Evolutionary conservation across 805 yeast species (phyloP).

Genomic region (Candida maris): DNA sequence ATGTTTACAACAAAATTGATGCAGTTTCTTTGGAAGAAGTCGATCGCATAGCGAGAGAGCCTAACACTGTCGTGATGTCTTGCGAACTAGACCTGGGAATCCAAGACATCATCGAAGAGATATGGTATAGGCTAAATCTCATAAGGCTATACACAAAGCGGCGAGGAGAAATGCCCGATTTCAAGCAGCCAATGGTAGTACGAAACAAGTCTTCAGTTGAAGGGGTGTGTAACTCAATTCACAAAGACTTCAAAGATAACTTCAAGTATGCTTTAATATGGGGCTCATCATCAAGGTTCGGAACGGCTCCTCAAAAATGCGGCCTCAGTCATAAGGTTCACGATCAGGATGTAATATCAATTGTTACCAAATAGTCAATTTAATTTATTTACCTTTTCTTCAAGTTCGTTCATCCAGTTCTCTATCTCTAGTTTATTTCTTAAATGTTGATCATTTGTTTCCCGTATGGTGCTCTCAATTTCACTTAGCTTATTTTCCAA

Average conservation of each 20-base stretch:
- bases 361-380: conserved; percentile 66
- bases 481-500: conserved; percentile 24
- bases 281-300: conserved; percentile 85
- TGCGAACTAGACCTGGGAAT: conserved; percentile 86
- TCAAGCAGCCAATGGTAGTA: conserved; percentile 88
- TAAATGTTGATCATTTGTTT: conserved; percentile 8
- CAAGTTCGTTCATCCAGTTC: conserved; percentile 11
- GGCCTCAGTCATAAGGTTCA: conserved; percentile 79
- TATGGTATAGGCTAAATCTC: conserved; percentile 84
- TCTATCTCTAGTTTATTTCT: conserved; percentile 13
- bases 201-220: conserved; percentile 74
- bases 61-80: conserved; percentile 90
- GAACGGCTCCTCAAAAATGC: conserved; percentile 93
- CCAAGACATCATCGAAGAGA: conserved; percentile 84
- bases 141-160: conserved; percentile 84
- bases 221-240: conserved; percentile 87
- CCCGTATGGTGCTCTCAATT: conserved; percentile 15
- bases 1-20: conserved; percentile 92
- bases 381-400: conserved; percentile 4
- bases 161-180: conserved; percentile 77
- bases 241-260: conserved; percentile 85
- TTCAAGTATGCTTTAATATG: conserved; percentile 94
- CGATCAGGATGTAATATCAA: conserved; percentile 92
- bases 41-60: conserved; percentile 86
- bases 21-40: conserved; percentile 94